phyloP scores from a whole-genome alignment of 306 rosid genomes.

The Fragaria nilgerrensis region DNA sequence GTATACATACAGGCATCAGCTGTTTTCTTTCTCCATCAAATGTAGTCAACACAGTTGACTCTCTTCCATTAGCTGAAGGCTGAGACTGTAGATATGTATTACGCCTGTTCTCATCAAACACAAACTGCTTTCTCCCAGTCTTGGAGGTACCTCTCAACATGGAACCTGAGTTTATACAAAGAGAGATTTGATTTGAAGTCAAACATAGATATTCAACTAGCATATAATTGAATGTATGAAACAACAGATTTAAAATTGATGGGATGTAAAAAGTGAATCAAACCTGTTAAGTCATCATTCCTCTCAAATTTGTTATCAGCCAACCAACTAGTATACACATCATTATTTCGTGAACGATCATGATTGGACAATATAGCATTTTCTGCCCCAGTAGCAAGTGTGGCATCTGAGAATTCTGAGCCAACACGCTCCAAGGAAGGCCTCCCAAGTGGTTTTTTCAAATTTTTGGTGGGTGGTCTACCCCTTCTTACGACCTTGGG shows the following conservation, averaged over 20 bases:
- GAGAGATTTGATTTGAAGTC: not conserved
- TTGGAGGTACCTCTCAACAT: slow-evolving; percentile 35
- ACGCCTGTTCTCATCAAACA: slow-evolving; percentile 57
- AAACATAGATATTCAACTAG: slow-evolving; percentile 3
- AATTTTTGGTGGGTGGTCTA: slow-evolving; percentile 64
- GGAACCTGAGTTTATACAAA: slow-evolving; percentile 34
- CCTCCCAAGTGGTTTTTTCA: slow-evolving; percentile 44
- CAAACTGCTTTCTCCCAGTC: slow-evolving; percentile 43
- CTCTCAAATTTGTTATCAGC: slow-evolving; percentile 44
- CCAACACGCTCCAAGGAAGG: slow-evolving; percentile 46
- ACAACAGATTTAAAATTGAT: slow-evolving; percentile 7
- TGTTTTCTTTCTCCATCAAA: slow-evolving; percentile 56
- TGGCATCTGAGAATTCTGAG: slow-evolving; percentile 50
- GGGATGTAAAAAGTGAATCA: slow-evolving; percentile 1
- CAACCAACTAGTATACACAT: slow-evolving; percentile 37
- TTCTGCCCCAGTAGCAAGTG: slow-evolving; percentile 53
- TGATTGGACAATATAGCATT: slow-evolving; percentile 32
- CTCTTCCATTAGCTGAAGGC: slow-evolving; percentile 35
- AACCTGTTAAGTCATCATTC: slow-evolving; percentile 55
- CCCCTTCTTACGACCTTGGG: slow-evolving; percentile 60
- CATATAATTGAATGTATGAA: not conserved
- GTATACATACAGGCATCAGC: slow-evolving; percentile 52
- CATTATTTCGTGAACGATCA: slow-evolving; percentile 46
- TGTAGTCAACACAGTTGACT: slow-evolving; percentile 49
- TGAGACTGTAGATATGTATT: slow-evolving; percentile 41